Evolutionary conservation across 345 rosid genomes (phyloP), one percentile per base, ranked within the genome.

Genomic region (Corchorus capsularis): DNA sequence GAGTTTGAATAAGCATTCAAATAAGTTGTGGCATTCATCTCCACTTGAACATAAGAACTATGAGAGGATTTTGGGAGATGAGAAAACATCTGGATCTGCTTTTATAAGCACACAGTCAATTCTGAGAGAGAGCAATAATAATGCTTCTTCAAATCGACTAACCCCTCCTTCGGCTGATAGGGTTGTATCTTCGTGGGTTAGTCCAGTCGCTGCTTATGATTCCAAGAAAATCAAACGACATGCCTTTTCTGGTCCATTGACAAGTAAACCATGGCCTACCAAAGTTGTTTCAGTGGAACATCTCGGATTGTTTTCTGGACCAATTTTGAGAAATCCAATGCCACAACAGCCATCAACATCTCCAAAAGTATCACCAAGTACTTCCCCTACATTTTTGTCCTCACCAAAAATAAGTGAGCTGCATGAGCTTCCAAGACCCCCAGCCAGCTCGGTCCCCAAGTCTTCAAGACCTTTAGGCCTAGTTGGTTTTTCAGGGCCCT

Each of bases 361-460:
- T 80, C 87, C 88, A 6, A 94, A 88, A 78, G 76, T 82, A 43
- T 84, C 83, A 20, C 87, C 91, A 16, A 85, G 81, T 50, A 79
- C 91, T 53, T 91, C 96, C 63, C 93, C 97, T 34, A 91, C 93
- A 35, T 83, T 89, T 73, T 69, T 79, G 73, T 89, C 98, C 34
- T 90, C 99, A 10, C 99, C 96, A 12, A 91, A 84, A 79, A 94
- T 94, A 79, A 96, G 91, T 39, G 99, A 96, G 86, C 97, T 96
- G 75, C 99, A 96, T 82, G 99, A 94, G 81, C 99, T 96, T 82
- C 99, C 99, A 41, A 90, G 97, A 87, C 99, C 98, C 37, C 97
- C 97, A 2, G 82, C 80, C 54, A 85, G 79, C 81, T 83, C 82
- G 46, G 65, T 60, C 35, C 41, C 78, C 69, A 83, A 82, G 73